Percentiles rank a stretch among this genome's conserved stretches.
Conservation (phyloP, 2,329 filamentous ascomycete species). For the Alternaria gansuensis region DNA sequence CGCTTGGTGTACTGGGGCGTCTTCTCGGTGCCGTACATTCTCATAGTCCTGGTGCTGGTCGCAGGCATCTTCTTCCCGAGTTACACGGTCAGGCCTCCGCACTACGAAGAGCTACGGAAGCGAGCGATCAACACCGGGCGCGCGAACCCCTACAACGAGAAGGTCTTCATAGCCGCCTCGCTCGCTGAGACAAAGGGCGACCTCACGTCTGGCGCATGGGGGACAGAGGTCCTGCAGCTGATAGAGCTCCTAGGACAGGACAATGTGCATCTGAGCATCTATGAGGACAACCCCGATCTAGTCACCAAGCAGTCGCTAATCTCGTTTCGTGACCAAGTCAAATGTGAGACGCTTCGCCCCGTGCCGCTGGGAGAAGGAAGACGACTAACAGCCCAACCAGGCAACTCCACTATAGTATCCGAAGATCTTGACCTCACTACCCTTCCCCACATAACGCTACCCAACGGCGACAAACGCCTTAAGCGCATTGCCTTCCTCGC, state of each 20-base stretch:
- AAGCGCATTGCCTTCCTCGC: constrained; percentile 79
- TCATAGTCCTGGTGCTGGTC: constrained; percentile 53
- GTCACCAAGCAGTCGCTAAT: constrained; percentile 64
- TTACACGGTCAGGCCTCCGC: constrained; percentile 63
- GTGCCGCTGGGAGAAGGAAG: not conserved
- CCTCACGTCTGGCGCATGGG: constrained; percentile 72
- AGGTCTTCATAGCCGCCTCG: constrained; percentile 77
- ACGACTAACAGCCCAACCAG: constrained; percentile 39
- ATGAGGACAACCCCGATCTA: constrained; percentile 73
- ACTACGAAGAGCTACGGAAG: constrained; percentile 59
- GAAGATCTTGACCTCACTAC: constrained; percentile 66
- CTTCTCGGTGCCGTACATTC: constrained; percentile 46
- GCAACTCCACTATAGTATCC: constrained; percentile 63
- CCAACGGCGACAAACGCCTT: constrained; percentile 68
- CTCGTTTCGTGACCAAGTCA: constrained; percentile 61
- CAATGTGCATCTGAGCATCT: constrained; percentile 76
- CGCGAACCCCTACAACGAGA: constrained; percentile 67
- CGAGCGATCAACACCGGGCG: constrained; percentile 50
- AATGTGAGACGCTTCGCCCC: constrained; percentile 48
- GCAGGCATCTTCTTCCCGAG: constrained; percentile 63
- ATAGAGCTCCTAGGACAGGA: constrained; percentile 71
- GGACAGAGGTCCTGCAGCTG: constrained; percentile 66
- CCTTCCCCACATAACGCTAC: constrained; percentile 68
- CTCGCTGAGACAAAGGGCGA: constrained; percentile 71
- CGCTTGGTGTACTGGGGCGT: constrained; percentile 45